Percentiles rank a stretch among this genome's conserved stretches.
phyloP scores from a whole-genome alignment of 768 basidiomycete species.

The Lyophyllum semitale region DNA sequence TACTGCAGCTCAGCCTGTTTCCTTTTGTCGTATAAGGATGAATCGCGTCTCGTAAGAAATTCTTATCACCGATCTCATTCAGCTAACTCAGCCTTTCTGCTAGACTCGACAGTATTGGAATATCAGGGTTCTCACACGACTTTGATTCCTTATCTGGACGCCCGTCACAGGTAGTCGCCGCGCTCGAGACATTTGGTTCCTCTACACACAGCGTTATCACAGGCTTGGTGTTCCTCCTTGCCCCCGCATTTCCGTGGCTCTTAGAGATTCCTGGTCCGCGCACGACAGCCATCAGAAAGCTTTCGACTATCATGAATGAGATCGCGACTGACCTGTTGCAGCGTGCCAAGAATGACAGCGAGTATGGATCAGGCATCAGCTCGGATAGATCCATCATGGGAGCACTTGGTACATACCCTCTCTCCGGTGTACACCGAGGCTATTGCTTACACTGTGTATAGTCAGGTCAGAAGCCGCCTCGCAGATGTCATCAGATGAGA shows the following conservation, averaged over 20 bases:
- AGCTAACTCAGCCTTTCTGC: not conserved
- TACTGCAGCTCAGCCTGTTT: too few relatives aligned
- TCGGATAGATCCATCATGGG: slow-evolving; percentile 26
- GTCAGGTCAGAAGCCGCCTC: not conserved
- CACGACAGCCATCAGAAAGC: not conserved
- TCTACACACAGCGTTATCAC: not conserved
- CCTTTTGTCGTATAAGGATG: slow-evolving; percentile 28
- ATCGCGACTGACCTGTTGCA: slow-evolving; percentile 32
- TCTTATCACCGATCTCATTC: not conserved
- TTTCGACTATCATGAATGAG: not conserved
- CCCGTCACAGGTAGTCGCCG: slow-evolving; percentile 28
- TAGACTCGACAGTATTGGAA: slow-evolving; percentile 51
- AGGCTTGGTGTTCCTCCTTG: not conserved
- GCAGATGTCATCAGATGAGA: not conserved
- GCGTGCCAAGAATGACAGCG: slow-evolving; percentile 20
- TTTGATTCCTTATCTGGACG: slow-evolving; percentile 48
- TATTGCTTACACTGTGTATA: not conserved
- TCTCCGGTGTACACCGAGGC: not conserved
- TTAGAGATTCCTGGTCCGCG: not conserved
- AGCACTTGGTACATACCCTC: slow-evolving; percentile 17
- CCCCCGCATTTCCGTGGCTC: not conserved
- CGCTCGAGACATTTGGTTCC: slow-evolving; percentile 30
- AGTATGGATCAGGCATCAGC: slow-evolving; percentile 2
- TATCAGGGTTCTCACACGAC: slow-evolving; percentile 51
- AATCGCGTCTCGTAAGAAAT: slow-evolving; percentile 41